Percentiles rank a stretch among this genome's conserved stretches.
These are phyloP conservation scores for Xeromyces bisporus DNA, from an alignment of 495 filamentous ascomycete species.

Conservation along the genomic window DNA sequence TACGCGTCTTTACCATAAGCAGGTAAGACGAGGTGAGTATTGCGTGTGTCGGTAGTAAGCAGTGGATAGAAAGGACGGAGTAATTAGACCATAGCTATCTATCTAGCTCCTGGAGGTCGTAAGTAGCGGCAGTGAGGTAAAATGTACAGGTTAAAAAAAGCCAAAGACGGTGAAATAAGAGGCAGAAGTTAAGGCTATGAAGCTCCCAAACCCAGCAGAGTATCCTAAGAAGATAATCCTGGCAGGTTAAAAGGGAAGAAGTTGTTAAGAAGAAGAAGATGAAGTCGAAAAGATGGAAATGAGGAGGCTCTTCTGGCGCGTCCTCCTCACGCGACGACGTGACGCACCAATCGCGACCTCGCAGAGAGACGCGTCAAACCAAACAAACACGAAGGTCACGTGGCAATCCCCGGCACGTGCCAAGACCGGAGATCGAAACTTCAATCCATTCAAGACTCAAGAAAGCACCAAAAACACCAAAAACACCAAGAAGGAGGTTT, in stretches of 20 bases:
- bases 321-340: constrained; percentile 31
- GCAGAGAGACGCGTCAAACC: constrained; percentile 5
- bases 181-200: background rate
- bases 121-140: no score
- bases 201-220: no score
- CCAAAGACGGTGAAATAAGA: no score
- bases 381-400: constrained; percentile 10
- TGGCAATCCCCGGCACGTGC: constrained; percentile 3
- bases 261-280: background rate
- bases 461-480: no score
- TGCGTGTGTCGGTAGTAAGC: background rate
- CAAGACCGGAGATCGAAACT: constrained; percentile 4
- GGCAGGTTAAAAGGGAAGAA: constrained; percentile 10
- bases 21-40: constrained; percentile 2
- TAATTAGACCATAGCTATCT: background rate
- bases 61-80: constrained; percentile 1
- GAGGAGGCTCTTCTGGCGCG: constrained; percentile 7
- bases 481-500: no score
- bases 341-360: constrained; percentile 25
- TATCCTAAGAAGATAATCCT: no score
- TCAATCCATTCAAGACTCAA: no score
- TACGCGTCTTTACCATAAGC: constrained; percentile 16
- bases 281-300: background rate
- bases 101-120: no score
- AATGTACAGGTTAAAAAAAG: no score